phyloP scores from a whole-genome alignment of 108 stramenopile species.

The Cyclotella distinguenda region DNA sequence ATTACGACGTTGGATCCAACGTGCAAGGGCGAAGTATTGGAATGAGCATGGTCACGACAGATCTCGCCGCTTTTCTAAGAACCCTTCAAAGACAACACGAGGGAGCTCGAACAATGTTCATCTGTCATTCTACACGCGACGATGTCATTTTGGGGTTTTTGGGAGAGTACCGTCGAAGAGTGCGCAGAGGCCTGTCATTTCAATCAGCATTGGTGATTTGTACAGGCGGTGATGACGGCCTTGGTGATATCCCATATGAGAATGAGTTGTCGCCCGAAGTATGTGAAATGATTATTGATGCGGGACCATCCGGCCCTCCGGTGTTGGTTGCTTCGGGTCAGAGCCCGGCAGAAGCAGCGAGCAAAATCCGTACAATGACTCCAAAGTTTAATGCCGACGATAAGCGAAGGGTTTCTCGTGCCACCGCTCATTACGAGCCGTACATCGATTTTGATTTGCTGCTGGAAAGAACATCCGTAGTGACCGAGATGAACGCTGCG shows the following conservation, averaged over 20 bases:
- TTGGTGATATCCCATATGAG: slow-evolving; percentile 38
- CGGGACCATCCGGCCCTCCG: slow-evolving; percentile 40
- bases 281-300: slow-evolving; percentile 52
- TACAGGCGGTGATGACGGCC: slow-evolving; percentile 59
- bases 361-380: slow-evolving; percentile 67
- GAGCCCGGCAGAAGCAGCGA: slow-evolving; percentile 67
- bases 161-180: slow-evolving; percentile 61
- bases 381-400: slow-evolving; percentile 86
- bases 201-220: slow-evolving; percentile 75
- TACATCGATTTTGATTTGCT: slow-evolving; percentile 88
- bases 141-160: slow-evolving; percentile 90
- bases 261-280: slow-evolving; percentile 52
- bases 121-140: slow-evolving; percentile 80
- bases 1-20: slow-evolving; percentile 61
- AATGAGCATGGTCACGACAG: slow-evolving; percentile 81
- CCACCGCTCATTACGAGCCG: slow-evolving; percentile 84
- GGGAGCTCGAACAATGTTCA: slow-evolving; percentile 70
- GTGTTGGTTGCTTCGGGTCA: slow-evolving; percentile 53
- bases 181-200: slow-evolving; percentile 32
- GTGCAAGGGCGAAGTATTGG: slow-evolving; percentile 56
- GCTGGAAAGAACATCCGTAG: slow-evolving; percentile 46
- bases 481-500: background rate
- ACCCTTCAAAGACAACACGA: slow-evolving; percentile 63
- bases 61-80: slow-evolving; percentile 76
- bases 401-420: slow-evolving; percentile 57